These are phyloP conservation scores for Talaromyces thailandensis DNA, from an alignment of 495 filamentous ascomycete genomes.

Conservation along the genomic window DNA sequence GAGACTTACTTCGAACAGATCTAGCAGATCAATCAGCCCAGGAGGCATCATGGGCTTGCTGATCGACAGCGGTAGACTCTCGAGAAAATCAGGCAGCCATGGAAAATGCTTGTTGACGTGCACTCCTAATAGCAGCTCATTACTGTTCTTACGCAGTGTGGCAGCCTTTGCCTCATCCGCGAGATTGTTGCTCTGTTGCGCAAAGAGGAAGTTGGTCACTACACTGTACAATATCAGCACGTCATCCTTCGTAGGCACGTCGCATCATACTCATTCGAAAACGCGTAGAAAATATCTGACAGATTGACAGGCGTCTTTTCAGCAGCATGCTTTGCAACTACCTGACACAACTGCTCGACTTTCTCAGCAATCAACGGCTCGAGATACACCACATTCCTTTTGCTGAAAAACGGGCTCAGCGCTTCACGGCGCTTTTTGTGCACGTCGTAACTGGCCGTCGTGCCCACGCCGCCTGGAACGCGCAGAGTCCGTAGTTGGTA, in stretches of 20 bases:
- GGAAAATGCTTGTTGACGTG: slow-evolving; percentile 33
- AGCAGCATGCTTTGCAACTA: slow-evolving; percentile 19
- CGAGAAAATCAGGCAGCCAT: slow-evolving; percentile 27
- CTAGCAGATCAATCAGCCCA: slow-evolving; percentile 27
- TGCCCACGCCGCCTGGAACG: slow-evolving; percentile 14
- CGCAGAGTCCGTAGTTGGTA: slow-evolving; percentile 11
- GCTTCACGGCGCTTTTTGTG: slow-evolving; percentile 26
- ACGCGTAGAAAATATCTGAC: slow-evolving; percentile 28
- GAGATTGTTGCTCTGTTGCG: slow-evolving; percentile 23
- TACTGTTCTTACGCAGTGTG: slow-evolving; percentile 23
- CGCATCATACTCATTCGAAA: slow-evolving; percentile 18
- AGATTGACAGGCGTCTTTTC: slow-evolving; percentile 26
- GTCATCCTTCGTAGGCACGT: slow-evolving; percentile 5
- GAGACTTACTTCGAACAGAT: slow-evolving; percentile 22
- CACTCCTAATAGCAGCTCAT: slow-evolving; percentile 24
- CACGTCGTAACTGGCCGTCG: slow-evolving; percentile 18
- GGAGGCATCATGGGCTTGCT: slow-evolving; percentile 30
- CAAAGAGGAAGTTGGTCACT: slow-evolving; percentile 28
- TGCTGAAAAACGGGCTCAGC: slow-evolving; percentile 27
- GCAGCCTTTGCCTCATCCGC: slow-evolving; percentile 23
- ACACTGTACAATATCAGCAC: slow-evolving; percentile 22
- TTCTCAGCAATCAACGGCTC: slow-evolving; percentile 22
- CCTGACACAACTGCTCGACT: slow-evolving; percentile 23
- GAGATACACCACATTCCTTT: slow-evolving; percentile 20
- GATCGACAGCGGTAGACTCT: slow-evolving; percentile 24